Evolutionary conservation across 2,329 filamentous ascomycete species (phyloP).

Genomic region (Periconia sp.): DNA sequence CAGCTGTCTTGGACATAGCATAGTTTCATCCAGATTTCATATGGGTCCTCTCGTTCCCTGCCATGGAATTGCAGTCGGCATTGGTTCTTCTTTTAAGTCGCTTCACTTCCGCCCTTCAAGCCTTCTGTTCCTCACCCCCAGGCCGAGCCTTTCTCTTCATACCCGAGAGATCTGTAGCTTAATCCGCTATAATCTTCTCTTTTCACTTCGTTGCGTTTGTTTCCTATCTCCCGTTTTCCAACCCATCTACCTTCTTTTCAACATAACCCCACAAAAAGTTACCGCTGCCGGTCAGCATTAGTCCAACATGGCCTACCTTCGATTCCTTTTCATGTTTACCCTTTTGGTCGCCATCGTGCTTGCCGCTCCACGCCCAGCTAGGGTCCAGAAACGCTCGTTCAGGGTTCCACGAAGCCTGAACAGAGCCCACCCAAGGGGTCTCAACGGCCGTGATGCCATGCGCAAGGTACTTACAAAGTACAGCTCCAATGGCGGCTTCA

Average conservation of each 20-base stretch:
- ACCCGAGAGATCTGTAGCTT: conserved; percentile 17
- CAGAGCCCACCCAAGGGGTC: conserved; percentile 51
- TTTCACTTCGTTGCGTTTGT: conserved; percentile 18
- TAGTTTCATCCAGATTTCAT: conserved; percentile 15
- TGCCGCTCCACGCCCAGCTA: conserved; percentile 46
- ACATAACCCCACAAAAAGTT: conserved; percentile 20
- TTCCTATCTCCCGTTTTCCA: conserved; percentile 18
- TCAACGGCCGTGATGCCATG: conserved; percentile 63
- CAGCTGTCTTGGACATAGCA: conserved; percentile 19
- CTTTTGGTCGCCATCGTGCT: conserved; percentile 52
- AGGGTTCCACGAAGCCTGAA: conserved; percentile 62
- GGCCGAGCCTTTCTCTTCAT: conserved; percentile 30
- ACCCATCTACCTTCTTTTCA: conserved; percentile 23
- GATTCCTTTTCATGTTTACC: conserved; percentile 48
- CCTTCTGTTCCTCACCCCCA: conserved; percentile 26
- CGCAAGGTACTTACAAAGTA: conserved; percentile 70
- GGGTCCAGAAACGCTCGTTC: conserved; percentile 60
- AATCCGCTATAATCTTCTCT: conserved; percentile 15
- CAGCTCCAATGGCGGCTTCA: conserved; percentile 47
- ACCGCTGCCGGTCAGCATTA: conserved; percentile 43
- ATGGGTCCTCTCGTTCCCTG: conserved; percentile 10
- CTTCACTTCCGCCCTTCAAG: conserved; percentile 24
- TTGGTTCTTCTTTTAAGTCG: conserved; percentile 32
- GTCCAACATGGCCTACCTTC: conserved; percentile 39
- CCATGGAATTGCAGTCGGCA: conserved; percentile 11